These are phyloP conservation scores for Plasmodium knowlesi DNA, from an alignment of 169 alveolate species.

Conservation along the genomic window DNA sequence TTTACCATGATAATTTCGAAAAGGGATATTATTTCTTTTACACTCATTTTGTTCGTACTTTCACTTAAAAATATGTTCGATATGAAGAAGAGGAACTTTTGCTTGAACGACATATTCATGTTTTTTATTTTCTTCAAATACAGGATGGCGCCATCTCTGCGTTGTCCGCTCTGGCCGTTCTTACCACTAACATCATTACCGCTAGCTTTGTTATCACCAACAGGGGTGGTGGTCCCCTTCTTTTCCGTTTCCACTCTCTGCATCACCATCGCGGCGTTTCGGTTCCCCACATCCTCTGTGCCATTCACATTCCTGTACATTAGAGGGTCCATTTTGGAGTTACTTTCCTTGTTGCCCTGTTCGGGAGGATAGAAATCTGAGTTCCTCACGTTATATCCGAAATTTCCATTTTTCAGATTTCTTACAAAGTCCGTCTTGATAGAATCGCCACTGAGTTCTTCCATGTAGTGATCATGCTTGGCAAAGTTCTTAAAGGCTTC, in stretches of 20 bases:
- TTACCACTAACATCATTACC: background rate
- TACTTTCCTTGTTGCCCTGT: background rate
- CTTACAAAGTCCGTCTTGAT: constrained; percentile 2
- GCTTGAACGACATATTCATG: constrained; percentile 48
- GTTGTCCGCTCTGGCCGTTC: background rate
- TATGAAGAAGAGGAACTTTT: constrained; percentile 62
- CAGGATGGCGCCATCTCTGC: constrained; percentile 14
- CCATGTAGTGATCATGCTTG: background rate
- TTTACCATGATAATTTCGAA: constrained; percentile 45
- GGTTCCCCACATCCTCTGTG: background rate
- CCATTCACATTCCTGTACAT: background rate
- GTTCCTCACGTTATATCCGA: background rate
- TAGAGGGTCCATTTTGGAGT: background rate
- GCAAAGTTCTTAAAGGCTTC: background rate
- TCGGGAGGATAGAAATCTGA: background rate
- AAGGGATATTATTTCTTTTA: constrained; percentile 47
- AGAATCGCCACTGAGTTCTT: background rate
- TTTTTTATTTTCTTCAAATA: constrained; percentile 29
- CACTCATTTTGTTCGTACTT: constrained; percentile 48
- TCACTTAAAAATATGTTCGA: constrained; percentile 63
- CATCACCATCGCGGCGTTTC: background rate
- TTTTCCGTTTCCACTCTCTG: background rate
- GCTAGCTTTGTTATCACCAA: background rate
- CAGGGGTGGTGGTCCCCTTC: background rate
- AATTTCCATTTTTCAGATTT: constrained; percentile 27